Evolutionary conservation across 1,284 basidiomycete genomes (phyloP).

Genomic region (Phylloboletellus chloephorus): DNA sequence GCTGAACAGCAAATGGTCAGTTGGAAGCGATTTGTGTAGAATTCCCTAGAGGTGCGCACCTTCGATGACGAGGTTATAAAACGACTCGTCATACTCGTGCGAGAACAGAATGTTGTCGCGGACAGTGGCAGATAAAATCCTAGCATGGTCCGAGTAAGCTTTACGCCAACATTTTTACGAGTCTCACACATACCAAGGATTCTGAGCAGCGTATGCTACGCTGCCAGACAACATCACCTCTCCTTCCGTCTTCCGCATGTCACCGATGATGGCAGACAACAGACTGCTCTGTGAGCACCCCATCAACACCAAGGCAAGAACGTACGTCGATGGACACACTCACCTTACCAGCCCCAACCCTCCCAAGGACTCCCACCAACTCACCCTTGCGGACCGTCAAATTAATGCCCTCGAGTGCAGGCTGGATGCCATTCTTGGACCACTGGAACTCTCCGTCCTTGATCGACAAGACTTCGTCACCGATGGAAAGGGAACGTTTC

Average conservation of each 20-base stretch:
- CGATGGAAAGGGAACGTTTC: slow-evolving; percentile 42
- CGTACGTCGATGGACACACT: slow-evolving; percentile 15
- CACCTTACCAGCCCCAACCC: slow-evolving; percentile 91
- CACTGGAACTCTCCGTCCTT: slow-evolving; percentile 76
- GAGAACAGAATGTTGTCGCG: slow-evolving; percentile 90
- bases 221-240: slow-evolving; percentile 66
- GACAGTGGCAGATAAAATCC: slow-evolving; percentile 80
- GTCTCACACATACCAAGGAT: slow-evolving; percentile 61
- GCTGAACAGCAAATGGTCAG: slow-evolving; percentile 40
- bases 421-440: slow-evolving; percentile 50
- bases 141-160: slow-evolving; percentile 25
- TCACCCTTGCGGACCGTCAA: slow-evolving; percentile 81
- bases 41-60: slow-evolving; percentile 36
- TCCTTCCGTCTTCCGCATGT: slow-evolving; percentile 80
- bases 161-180: not conserved
- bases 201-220: slow-evolving; percentile 87
- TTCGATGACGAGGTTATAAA: slow-evolving; percentile 72
- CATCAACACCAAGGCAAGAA: not conserved
- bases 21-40: not conserved
- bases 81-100: slow-evolving; percentile 77
- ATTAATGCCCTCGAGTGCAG: slow-evolving; percentile 75
- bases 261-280: slow-evolving; percentile 77
- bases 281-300: slow-evolving; percentile 51
- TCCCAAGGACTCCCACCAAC: slow-evolving; percentile 79
- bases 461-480: slow-evolving; percentile 71